phyloP scores from a whole-genome alignment of 2,329 filamentous ascomycete species.

The Colletotrichum kahawae region DNA sequence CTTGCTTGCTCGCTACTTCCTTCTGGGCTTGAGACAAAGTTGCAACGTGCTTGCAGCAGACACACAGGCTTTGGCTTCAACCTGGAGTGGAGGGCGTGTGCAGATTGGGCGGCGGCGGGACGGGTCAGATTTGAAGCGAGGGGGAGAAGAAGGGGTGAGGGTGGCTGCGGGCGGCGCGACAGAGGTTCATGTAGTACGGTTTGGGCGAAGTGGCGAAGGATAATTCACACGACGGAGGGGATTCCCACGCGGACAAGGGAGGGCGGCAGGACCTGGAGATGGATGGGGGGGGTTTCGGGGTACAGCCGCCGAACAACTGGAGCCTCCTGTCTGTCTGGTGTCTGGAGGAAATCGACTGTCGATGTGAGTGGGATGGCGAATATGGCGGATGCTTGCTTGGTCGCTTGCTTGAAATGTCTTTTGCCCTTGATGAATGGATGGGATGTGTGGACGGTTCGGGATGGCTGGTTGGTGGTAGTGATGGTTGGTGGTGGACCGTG shows the following conservation, averaged over 20 bases:
- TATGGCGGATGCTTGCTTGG: background rate
- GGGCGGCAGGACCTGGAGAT: background rate
- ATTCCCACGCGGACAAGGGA: conserved; percentile 1
- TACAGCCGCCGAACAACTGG: background rate
- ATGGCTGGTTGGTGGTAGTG: background rate
- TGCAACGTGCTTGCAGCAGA: background rate
- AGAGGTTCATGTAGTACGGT: conserved; percentile 17
- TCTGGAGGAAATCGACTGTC: background rate
- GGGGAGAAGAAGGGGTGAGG: background rate
- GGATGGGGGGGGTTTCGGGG: background rate
- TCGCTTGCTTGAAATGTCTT: background rate
- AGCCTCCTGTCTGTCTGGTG: background rate
- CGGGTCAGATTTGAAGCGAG: background rate
- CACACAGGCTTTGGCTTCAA: background rate
- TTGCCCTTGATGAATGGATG: background rate
- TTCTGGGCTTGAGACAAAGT: background rate
- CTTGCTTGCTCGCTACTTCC: background rate
- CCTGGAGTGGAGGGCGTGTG: background rate
- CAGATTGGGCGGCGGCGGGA: background rate
- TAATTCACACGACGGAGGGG: background rate
- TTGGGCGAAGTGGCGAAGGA: conserved; percentile 17
- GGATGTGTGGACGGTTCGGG: background rate
- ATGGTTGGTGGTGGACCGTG: background rate
- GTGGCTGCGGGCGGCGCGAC: conserved; percentile 17
- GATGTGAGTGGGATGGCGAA: background rate